Evolutionary conservation across 768 basidiomycete genomes (phyloP).

Genomic region (Phylloporus scabripes): DNA sequence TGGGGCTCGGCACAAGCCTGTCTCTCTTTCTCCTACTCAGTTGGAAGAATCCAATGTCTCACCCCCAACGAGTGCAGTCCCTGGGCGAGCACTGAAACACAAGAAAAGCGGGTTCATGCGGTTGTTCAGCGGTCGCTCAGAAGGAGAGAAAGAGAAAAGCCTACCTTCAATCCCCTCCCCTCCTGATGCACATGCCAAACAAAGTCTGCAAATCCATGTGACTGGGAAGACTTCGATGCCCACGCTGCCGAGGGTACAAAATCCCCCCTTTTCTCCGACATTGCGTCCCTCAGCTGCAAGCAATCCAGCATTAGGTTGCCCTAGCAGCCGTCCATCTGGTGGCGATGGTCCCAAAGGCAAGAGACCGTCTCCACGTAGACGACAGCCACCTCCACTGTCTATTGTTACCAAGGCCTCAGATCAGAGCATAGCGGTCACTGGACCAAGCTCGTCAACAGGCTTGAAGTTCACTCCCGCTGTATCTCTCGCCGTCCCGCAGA

Average conservation of each 20-base stretch:
- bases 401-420: slow-evolving; percentile 25
- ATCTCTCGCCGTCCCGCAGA: slow-evolving; percentile 38
- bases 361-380: slow-evolving; percentile 21
- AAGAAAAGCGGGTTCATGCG: slow-evolving; percentile 83
- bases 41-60: slow-evolving; percentile 33
- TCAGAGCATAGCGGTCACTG: slow-evolving; percentile 9
- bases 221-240: slow-evolving; percentile 27
- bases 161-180: slow-evolving; percentile 52
- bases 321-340: not conserved
- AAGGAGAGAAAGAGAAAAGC: slow-evolving; percentile 32
- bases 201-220: slow-evolving; percentile 17
- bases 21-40: slow-evolving; percentile 34
- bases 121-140: slow-evolving; percentile 53
- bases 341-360: slow-evolving; percentile 19
- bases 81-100: slow-evolving; percentile 53
- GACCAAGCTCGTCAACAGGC: slow-evolving; percentile 6
- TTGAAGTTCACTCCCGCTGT: slow-evolving; percentile 10
- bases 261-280: slow-evolving; percentile 37
- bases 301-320: slow-evolving; percentile 14
- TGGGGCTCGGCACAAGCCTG: slow-evolving; percentile 44
- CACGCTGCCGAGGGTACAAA: slow-evolving; percentile 34
- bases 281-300: slow-evolving; percentile 21
- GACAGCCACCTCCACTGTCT: slow-evolving; percentile 26
- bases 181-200: slow-evolving; percentile 34
- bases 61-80: slow-evolving; percentile 11